phyloP scores from a whole-genome alignment of 1,284 basidiomycete species.

The Lentinula novae-zelandiae region DNA sequence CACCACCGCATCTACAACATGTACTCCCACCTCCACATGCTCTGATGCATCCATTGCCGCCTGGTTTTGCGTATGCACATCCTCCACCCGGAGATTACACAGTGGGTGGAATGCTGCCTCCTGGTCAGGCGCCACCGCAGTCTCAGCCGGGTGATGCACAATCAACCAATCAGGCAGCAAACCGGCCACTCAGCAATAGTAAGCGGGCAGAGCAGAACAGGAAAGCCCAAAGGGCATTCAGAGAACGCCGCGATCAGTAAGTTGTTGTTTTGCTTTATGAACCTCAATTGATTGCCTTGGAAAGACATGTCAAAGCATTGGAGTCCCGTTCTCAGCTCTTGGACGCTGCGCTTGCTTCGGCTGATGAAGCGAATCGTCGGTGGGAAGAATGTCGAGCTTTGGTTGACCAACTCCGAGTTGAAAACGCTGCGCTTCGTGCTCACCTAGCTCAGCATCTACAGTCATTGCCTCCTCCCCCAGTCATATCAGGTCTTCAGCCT shows the following conservation, averaged over 20 bases:
- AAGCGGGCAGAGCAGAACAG: conserved; percentile 86
- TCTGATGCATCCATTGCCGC: conserved; percentile 37
- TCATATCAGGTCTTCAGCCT: not conserved
- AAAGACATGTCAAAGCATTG: conserved; percentile 77
- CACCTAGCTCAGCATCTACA: conserved; percentile 29
- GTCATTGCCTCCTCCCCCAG: conserved; percentile 26
- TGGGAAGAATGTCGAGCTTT: conserved; percentile 83
- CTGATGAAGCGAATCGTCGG: conserved; percentile 79
- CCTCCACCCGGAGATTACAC: conserved; percentile 46
- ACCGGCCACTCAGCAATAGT: conserved; percentile 63
- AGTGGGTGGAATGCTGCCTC: conserved; percentile 46
- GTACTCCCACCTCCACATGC: conserved; percentile 49
- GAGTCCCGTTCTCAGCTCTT: conserved; percentile 79
- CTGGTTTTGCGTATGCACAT: conserved; percentile 30
- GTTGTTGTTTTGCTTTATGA: conserved; percentile 22
- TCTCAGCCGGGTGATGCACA: conserved; percentile 22
- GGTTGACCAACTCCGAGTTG: conserved; percentile 76
- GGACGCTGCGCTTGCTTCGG: conserved; percentile 76
- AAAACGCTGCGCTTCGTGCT: conserved; percentile 63
- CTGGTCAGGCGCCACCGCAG: conserved; percentile 18
- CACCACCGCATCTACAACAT: conserved; percentile 36
- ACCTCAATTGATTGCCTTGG: conserved; percentile 1
- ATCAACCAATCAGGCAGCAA: conserved; percentile 27
- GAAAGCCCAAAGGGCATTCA: conserved; percentile 81
- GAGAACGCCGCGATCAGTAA: conserved; percentile 80